Percentiles rank a stretch among this genome's conserved stretches.
phyloP scores from a whole-genome alignment of 345 rosid species.

The Gossypium mustelinum region DNA sequence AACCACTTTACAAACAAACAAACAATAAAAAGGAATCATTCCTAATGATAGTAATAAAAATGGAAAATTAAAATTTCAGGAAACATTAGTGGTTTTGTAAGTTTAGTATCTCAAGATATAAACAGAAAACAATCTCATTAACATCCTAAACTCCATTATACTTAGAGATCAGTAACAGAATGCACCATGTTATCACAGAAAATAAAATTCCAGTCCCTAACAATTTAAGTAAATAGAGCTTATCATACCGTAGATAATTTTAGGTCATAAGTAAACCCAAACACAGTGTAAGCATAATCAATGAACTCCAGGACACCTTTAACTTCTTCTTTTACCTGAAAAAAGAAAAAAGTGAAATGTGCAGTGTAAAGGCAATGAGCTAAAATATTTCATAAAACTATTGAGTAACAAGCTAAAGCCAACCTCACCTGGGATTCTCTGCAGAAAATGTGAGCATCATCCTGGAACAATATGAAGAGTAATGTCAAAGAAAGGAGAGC shows the following conservation, averaged over 20 bases:
- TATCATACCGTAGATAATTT: conserved; percentile 82
- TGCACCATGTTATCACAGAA: background rate
- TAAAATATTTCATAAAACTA: background rate
- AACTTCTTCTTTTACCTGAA: conserved; percentile 74
- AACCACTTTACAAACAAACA: background rate
- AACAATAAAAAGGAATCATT: background rate
- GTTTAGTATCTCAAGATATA: background rate
- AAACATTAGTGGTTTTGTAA: background rate
- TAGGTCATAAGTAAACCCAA: conserved; percentile 67
- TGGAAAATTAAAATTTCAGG: background rate
- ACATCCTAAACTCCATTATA: background rate
- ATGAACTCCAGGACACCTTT: conserved; percentile 76
- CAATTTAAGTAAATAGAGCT: background rate
- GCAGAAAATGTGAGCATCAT: conserved; percentile 95
- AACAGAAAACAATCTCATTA: background rate
- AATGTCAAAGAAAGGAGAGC: background rate
- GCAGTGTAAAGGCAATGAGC: conserved; percentile 13
- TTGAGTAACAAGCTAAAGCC: background rate
- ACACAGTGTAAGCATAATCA: conserved; percentile 46
- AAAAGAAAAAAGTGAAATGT: conserved; percentile 14
- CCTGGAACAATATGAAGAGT: conserved; percentile 49
- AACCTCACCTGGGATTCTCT: conserved; percentile 66
- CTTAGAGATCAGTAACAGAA: background rate
- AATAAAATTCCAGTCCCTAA: background rate
- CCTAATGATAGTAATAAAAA: background rate